phyloP scores from a whole-genome alignment of 23 red algal species.

The Gracilaria vermiculophylla region DNA sequence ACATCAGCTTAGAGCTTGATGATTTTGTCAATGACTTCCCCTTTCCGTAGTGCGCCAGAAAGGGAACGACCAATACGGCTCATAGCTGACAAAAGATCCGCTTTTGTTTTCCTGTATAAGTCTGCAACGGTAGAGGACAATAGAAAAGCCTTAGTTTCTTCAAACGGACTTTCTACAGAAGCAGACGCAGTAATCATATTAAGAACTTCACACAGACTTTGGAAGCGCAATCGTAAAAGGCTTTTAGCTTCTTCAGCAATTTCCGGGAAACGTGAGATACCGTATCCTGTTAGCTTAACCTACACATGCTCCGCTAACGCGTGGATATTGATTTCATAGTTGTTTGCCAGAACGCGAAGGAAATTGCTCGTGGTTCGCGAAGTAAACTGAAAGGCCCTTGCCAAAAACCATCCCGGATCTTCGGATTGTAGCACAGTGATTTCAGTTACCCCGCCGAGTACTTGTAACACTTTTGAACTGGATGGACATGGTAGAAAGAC shows the following conservation, averaged over 20 bases:
- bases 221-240: background rate
- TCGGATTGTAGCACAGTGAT: background rate
- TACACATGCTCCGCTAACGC: background rate
- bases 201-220: background rate
- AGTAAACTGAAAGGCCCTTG: background rate
- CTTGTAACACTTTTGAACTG: background rate
- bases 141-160: background rate
- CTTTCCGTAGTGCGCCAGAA: background rate
- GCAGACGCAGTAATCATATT: background rate
- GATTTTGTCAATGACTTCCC: background rate
- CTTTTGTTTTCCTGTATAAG: background rate
- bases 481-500: no score
- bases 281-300: background rate
- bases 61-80: background rate
- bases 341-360: background rate
- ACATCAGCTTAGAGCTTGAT: background rate
- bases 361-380: background rate
- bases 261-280: background rate
- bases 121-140: background rate
- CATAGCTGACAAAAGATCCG: background rate
- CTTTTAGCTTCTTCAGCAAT: background rate
- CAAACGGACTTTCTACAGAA: background rate
- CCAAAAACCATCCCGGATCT: slow-evolving; percentile 7
- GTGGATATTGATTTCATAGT: background rate
- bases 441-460: background rate